Percentiles rank a stretch among this genome's conserved stretches.
phyloP scores from a whole-genome alignment of 257 asterid species.

The Nyctanthes arbortristis region DNA sequence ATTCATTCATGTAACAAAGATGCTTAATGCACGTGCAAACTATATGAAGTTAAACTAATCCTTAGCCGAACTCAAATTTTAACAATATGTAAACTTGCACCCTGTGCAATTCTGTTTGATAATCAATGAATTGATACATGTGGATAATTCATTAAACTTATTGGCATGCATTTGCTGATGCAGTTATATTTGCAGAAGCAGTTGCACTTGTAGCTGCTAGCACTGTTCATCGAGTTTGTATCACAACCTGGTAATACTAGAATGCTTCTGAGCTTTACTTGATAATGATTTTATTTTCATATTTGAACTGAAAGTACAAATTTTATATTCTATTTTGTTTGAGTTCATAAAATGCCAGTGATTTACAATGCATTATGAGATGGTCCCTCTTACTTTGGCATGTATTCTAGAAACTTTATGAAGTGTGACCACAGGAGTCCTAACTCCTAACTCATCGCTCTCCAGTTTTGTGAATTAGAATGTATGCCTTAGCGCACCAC shows the following conservation, averaged over 20 bases:
- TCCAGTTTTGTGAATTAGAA: neutral
- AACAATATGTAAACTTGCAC: neutral
- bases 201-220: constrained; percentile 91
- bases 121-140: neutral
- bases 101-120: neutral
- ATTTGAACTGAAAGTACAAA: neutral
- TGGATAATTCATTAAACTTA: neutral
- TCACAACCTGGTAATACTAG: constrained; percentile 83
- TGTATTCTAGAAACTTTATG: neutral
- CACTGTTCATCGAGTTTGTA: constrained; percentile 95
- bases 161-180: constrained; percentile 24
- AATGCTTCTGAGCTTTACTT: constrained; percentile 8
- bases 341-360: neutral
- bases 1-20: too few species aligned
- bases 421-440: neutral
- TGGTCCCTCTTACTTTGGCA: neutral
- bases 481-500: too few species aligned
- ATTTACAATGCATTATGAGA: neutral
- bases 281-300: constrained; percentile 8
- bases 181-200: constrained; percentile 79
- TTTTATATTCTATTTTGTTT: neutral
- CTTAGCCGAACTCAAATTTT: too few species aligned
- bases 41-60: too few species aligned
- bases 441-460: neutral
- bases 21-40: too few species aligned